phyloP scores from a whole-genome alignment of 2,329 filamentous ascomycete genomes.

The Aspergillus glaucus region DNA sequence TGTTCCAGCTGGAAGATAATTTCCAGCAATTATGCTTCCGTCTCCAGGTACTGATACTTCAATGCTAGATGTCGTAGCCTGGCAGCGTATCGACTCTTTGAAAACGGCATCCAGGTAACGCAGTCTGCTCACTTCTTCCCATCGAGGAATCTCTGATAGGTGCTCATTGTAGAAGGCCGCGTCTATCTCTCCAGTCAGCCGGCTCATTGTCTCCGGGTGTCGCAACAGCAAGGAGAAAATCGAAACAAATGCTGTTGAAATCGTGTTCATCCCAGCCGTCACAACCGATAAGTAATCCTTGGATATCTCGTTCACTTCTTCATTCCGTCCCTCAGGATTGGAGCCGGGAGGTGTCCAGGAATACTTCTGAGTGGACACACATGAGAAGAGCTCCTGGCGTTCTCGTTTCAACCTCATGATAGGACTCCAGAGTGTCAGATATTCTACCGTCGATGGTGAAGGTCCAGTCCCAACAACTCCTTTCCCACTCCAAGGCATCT shows the following conservation, averaged over 20 bases:
- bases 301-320: not conserved
- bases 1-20: conserved; percentile 28
- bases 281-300: not conserved
- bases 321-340: not conserved
- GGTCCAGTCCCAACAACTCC: not conserved
- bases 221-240: conserved; percentile 35
- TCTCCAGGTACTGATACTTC: conserved; percentile 26
- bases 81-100: conserved; percentile 33
- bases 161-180: conserved; percentile 15
- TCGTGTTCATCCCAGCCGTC: not conserved
- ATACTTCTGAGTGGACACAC: not conserved
- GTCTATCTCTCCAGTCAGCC: conserved; percentile 36
- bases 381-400: not conserved
- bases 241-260: not conserved
- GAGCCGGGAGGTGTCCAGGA: not conserved
- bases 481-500: not conserved
- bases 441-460: not conserved
- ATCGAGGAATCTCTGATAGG: conserved; percentile 16
- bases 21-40: conserved; percentile 24
- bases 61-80: conserved; percentile 30
- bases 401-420: not conserved
- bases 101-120: conserved; percentile 31
- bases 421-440: not conserved
- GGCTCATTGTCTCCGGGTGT: conserved; percentile 23
- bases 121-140: conserved; percentile 21